Conservation (phyloP, 129 eudicot species). For the Flaveria sonorensis region DNA sequence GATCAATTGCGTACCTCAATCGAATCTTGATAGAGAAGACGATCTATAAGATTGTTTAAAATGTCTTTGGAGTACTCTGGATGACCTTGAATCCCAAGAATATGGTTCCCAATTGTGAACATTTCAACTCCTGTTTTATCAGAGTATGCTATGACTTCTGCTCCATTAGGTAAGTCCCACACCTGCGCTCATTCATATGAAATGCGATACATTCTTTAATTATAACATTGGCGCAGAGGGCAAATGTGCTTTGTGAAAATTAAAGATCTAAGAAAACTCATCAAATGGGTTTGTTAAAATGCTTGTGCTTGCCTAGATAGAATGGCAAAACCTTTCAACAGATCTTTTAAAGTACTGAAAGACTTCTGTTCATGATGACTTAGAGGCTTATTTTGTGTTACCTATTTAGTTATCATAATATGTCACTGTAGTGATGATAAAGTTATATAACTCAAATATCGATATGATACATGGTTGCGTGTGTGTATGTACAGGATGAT, state of each 20-base stretch:
- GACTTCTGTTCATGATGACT: not conserved
- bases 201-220: not conserved
- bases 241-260: not conserved
- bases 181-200: constrained; percentile 26
- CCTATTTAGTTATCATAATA: too few species aligned
- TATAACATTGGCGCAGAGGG: not conserved
- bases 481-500: not conserved
- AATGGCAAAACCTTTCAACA: not conserved
- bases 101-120: constrained; percentile 59
- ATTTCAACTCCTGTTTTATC: constrained; percentile 82
- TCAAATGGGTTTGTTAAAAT: not conserved
- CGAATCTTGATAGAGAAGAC: constrained; percentile 50
- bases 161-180: constrained; percentile 64
- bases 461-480: not conserved
- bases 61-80: constrained; percentile 88
- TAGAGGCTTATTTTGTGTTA: too few species aligned
- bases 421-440: too few species aligned
- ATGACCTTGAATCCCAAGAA: constrained; percentile 83
- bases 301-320: not conserved
- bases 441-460: too few species aligned
- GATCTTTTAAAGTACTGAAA: not conserved
- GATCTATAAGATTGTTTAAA: constrained; percentile 60
- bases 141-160: constrained; percentile 59
- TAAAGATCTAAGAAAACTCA: not conserved
- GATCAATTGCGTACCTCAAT: constrained; percentile 42